Base-by-base conservation (phyloP, 2,329 filamentous ascomycete species). In the Aspergillus alliaceus region DNA sequence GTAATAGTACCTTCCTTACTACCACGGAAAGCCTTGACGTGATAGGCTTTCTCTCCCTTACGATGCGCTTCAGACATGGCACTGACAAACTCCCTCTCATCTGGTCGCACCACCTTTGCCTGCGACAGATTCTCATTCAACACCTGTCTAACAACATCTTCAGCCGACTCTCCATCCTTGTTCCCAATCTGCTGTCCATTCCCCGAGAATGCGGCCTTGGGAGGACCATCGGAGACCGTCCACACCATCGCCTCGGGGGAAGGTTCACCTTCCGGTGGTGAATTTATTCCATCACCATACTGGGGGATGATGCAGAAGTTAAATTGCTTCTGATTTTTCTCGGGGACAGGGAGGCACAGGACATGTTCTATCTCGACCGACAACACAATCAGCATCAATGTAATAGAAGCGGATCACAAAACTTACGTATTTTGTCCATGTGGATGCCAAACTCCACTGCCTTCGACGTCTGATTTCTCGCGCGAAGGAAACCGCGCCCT, bases 11-110 rank as follows among this genome's bases (percentile, higher is more conserved):
- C 85, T 72, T 88, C 86, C 78, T 88, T 88, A 65, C 83, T 86
- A 3, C 86, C 86, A 39, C 83, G 73, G 69, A 85, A 84, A 12
- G 82, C 84, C 65, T 87, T 87, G 47, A 87, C 83, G 65, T 87
- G 85, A 64, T 81, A 87, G 48, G 83, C 84, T 63, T 84, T 84
- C 68, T 87, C 86, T 40, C 80, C 80, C 67, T 87, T 87, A 2
- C 84, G 79, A 68, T 87, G 84, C 50, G 81, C 77, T 67, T 88
- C 84, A 2, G 81, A 79, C 49, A 82, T 82, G 2, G 83, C 82
- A 67, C 84, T 86, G 51, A 80, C 80, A 64, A 88, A 88, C 57
- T 87, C 81, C 20, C 79, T 76, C 37, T 82, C 79, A 53, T 80
- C 74, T 0, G 86, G 84, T 34, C 81, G 77, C 22, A 84, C 72